A percentile compares a stretch with the other conserved stretches of the same genome.
These are phyloP conservation scores for Nicotiana noctiflora DNA, from an alignment of 257 asterid genomes.

Conservation along the genomic window DNA sequence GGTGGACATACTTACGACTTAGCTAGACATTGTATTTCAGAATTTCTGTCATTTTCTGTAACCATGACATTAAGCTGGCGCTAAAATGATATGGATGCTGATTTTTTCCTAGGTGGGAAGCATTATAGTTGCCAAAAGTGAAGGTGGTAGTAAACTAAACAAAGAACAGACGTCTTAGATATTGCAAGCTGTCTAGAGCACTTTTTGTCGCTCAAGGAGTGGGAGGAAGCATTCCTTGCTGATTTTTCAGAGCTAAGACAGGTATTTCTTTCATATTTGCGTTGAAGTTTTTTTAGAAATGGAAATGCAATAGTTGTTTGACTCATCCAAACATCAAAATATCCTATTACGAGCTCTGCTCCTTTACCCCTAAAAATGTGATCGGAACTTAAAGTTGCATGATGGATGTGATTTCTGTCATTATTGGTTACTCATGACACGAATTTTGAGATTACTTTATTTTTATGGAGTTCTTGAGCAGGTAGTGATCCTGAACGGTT, in stretches of 20 bases:
- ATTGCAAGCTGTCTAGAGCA: conserved; percentile 63
- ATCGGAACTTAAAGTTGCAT: conserved; percentile 4
- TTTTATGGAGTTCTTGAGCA: background rate
- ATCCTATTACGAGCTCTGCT: background rate
- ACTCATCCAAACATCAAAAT: background rate
- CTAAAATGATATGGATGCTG: conserved; percentile 4
- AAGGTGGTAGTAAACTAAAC: conserved; percentile 33
- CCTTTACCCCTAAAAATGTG: background rate
- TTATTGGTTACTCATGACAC: background rate
- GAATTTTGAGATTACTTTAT: background rate
- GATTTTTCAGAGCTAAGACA: conserved; percentile 76
- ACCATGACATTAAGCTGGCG: background rate
- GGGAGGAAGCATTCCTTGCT: conserved; percentile 91
- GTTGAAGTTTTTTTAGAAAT: background rate
- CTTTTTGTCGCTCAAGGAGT: conserved; percentile 71
- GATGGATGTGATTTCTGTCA: background rate
- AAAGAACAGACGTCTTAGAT: conserved; percentile 73
- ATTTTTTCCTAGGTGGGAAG: conserved; percentile 64
- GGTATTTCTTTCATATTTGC: conserved; percentile 28
- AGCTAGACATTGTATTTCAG: background rate
- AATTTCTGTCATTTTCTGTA: background rate
- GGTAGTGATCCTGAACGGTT: background rate
- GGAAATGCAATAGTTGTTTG: background rate
- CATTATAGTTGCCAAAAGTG: conserved; percentile 71
- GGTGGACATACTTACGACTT: background rate